A percentile compares a stretch with the other conserved stretches of the same genome.
These are phyloP conservation scores for Boletus rufocinnamomeus DNA, from an alignment of 768 basidiomycete genomes.

Conservation along the genomic window DNA sequence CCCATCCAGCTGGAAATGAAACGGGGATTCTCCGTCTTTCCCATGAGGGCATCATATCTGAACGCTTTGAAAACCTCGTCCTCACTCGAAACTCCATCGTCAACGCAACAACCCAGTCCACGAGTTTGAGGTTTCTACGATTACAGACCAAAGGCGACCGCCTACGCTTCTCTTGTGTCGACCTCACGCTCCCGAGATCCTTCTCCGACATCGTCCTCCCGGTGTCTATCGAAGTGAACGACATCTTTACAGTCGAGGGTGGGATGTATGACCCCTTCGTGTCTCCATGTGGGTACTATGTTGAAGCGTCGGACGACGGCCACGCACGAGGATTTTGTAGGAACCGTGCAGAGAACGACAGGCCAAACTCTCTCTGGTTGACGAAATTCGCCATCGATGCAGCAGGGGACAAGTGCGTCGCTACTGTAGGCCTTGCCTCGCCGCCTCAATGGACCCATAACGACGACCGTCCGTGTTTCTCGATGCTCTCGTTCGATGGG, in stretches of 20 bases:
- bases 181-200: not conserved
- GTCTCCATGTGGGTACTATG: not conserved
- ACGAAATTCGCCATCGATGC: conserved; percentile 13
- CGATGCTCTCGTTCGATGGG: conserved; percentile 4
- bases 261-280: not conserved
- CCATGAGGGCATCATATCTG: not conserved
- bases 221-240: not conserved
- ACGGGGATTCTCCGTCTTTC: conserved; percentile 7
- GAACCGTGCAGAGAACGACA: not conserved
- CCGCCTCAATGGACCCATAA: not conserved
- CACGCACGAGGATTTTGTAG: conserved; percentile 6
- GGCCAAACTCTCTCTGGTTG: not conserved
- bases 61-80: not conserved
- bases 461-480: not conserved
- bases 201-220: not conserved
- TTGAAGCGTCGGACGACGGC: conserved; percentile 9
- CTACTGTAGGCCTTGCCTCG: not conserved
- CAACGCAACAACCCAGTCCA: not conserved
- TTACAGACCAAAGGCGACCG: not conserved
- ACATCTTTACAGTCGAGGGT: conserved; percentile 1
- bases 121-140: conserved; percentile 1
- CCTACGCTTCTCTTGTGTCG: conserved; percentile 2
- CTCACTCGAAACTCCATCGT: conserved; percentile 10
- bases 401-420: conserved; percentile 2
- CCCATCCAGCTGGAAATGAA: not conserved